Evolutionary conservation across 2,329 filamentous ascomycete species (phyloP).

Genomic region (Neonectria neomacrospora): DNA sequence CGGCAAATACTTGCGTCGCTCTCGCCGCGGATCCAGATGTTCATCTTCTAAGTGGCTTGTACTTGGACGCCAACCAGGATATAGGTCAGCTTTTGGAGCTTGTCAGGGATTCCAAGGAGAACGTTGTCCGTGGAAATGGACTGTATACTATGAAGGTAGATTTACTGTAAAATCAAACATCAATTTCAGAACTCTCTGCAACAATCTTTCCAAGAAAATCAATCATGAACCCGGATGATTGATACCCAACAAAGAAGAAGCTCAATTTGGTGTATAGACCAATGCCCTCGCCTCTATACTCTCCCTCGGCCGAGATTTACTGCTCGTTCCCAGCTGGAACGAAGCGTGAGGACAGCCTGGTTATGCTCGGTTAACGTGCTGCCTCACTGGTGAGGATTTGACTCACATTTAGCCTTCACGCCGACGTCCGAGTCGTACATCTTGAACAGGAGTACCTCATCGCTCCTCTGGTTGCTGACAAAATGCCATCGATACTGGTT

Average conservation of each 20-base stretch:
- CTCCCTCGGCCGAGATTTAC: not conserved
- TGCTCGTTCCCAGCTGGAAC: not conserved
- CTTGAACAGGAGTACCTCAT: conserved; percentile 14
- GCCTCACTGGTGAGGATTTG: not conserved
- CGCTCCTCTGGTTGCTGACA: not conserved
- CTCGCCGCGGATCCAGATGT: not conserved
- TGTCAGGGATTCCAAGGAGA: not conserved
- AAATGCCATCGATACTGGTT: conserved; percentile 4
- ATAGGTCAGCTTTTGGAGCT: not conserved
- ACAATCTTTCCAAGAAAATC: no score
- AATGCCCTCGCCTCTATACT: conserved; percentile 6
- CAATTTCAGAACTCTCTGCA: no score
- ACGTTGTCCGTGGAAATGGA: not conserved
- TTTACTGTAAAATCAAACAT: not conserved
- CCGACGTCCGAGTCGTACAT: conserved; percentile 5
- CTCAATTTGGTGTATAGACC: not conserved
- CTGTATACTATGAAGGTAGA: conserved; percentile 8
- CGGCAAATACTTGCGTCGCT: conserved; percentile 3
- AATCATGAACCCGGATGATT: no score
- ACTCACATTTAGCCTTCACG: conserved; percentile 9
- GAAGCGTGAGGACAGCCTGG: conserved; percentile 8
- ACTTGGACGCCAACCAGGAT: not conserved
- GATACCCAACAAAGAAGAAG: not conserved
- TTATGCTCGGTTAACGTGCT: not conserved
- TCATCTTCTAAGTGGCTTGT: not conserved